A percentile compares a stretch with the other conserved stretches of the same genome.
Conservation (phyloP, 148 eudicot genomes). For the Rheum nobile region DNA sequence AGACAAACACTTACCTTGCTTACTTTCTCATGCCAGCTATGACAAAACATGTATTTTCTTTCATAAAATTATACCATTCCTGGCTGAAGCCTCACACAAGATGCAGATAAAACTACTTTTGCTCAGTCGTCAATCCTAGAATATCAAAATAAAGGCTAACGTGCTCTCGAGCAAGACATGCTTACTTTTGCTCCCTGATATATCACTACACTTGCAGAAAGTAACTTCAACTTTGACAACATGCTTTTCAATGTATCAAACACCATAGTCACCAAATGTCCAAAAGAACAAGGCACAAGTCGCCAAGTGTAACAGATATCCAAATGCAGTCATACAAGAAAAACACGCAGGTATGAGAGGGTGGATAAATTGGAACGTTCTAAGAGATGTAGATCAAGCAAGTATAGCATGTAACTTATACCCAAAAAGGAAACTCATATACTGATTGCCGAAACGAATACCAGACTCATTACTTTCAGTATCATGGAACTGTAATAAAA, state of each 20-base stretch:
- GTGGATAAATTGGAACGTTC: neutral
- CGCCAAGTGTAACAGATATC: neutral
- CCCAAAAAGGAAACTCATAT: neutral
- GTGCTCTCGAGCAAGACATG: neutral
- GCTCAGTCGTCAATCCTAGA: neutral
- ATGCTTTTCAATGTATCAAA: neutral
- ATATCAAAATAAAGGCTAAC: neutral
- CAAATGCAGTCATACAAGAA: conserved; percentile 3
- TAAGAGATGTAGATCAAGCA: neutral
- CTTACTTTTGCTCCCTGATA: neutral
- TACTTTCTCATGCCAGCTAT: neutral
- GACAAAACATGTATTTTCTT: neutral
- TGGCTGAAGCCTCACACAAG: neutral
- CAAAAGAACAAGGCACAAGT: neutral
- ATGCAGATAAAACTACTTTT: neutral
- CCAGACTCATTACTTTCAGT: neutral
- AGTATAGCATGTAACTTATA: neutral
- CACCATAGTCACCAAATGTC: neutral
- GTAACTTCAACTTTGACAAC: neutral
- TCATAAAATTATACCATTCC: neutral
- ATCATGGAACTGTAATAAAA: neutral
- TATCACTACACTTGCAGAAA: neutral
- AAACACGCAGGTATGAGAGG: neutral
- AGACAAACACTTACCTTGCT: neutral
- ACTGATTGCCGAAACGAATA: neutral